Conservation (phyloP, 768 basidiomycete genomes). For the Suillus subluteus region DNA sequence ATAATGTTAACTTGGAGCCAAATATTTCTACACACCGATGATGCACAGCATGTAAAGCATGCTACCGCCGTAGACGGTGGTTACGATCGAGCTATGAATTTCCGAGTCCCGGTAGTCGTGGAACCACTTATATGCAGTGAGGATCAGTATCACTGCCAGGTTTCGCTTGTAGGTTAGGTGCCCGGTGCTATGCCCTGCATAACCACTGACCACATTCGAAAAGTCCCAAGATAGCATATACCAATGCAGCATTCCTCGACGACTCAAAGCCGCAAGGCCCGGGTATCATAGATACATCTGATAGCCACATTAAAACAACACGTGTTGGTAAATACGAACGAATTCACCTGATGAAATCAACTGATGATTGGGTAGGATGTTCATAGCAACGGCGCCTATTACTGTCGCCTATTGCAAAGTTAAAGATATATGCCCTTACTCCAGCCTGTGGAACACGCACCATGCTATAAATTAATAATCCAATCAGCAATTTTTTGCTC, state of each 20-base stretch:
- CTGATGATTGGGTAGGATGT: constrained; percentile 5
- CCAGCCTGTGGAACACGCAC: constrained; percentile 10
- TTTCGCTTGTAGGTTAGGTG: neutral
- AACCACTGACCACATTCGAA: neutral
- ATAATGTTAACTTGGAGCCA: too few species aligned
- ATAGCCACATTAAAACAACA: neutral
- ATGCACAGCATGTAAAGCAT: constrained; percentile 25
- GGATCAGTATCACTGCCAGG: constrained; percentile 1
- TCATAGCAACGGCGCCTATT: constrained; percentile 11
- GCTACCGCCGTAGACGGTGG: constrained; percentile 18
- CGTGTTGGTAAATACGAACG: neutral
- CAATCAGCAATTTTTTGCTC: constrained; percentile 16
- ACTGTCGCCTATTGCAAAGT: constrained; percentile 14
- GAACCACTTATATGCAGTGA: constrained; percentile 11
- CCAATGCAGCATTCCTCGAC: neutral
- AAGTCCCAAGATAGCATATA: constrained; percentile 2
- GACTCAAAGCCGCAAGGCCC: neutral
- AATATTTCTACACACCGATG: constrained; percentile 12
- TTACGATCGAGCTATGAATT: constrained; percentile 16
- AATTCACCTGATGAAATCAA: constrained; percentile 14
- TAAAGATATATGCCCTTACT: neutral
- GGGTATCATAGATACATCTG: neutral
- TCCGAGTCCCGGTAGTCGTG: neutral
- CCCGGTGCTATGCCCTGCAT: neutral
- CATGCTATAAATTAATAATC: constrained; percentile 15